Base-by-base conservation (phyloP, 2,329 filamentous ascomycete species). In the Colletotrichum sp. region DNA sequence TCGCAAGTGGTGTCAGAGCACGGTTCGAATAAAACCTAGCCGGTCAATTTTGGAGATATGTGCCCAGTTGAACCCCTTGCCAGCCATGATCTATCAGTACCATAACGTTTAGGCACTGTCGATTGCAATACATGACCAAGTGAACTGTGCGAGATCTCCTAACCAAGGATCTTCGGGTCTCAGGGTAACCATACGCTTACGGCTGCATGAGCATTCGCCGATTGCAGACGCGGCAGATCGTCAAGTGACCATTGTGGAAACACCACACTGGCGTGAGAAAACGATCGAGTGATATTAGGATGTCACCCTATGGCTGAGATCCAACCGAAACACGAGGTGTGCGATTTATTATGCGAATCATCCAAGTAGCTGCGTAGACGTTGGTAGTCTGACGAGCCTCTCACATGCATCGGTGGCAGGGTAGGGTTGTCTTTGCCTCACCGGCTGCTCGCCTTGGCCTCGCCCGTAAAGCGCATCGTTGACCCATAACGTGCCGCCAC, bases 141-240 rank as follows among this genome's bases (percentile, higher is more conserved):
- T 66, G 21, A 38, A 38, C 34, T 26, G 32, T 10, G 34, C 28
- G 55, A 66, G 62, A 72, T 60, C 21, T 48, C 52, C 34, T 48
- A 28, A 16, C 55, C 62, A 18, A 64, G 65, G 36, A 62, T 64
- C 38, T 24, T 58, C 30, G 38, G 71, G 71, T 43, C 56, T 32
- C 71, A 55, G 64, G 38, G 58, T 56, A 56, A 69, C 70, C 65
- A 58, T n/a, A 38, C 66, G 43, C 71, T 73, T 64, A 43, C 58
- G 71, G 43, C 58, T 73, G 58, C 66, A 73, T 38, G 56, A 43
- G 43, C 21, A 28, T 36, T 61, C 43, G n/a, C n/a, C 56, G 56
- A 32, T 70, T 64, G 38, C 58, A 73, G 60, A 38, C 18, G 58
- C 71, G 24, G 71, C 71, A 73, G 65, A 73, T 70, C 58, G 36